These are phyloP conservation scores for Pythium phragmitis DNA, from an alignment of 352 stramenopile species.

Conservation along the genomic window DNA sequence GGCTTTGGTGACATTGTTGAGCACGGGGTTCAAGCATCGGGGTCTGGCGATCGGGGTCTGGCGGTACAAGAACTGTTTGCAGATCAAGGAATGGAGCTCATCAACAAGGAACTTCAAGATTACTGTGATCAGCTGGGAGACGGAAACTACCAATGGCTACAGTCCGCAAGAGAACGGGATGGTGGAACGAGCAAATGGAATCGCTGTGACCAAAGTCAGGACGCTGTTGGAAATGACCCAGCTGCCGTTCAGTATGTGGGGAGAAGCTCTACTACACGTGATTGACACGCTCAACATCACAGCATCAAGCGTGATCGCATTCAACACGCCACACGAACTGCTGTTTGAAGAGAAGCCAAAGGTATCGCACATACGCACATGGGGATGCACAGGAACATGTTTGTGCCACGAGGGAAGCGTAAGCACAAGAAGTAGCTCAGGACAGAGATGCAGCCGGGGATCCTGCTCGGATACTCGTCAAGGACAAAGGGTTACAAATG, in stretches of 20 bases:
- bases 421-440: conserved; percentile 19
- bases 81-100: conserved; percentile 22
- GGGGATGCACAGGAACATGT: conserved; percentile 10
- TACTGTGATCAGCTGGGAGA: conserved; percentile 13
- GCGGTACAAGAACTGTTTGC: conserved; percentile 2
- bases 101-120: neutral
- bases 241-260: conserved; percentile 20
- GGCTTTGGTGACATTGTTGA: no score
- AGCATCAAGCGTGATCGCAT: conserved; percentile 2
- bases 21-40: no score
- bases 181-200: conserved; percentile 10
- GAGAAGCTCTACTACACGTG: conserved; percentile 12
- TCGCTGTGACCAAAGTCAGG: conserved; percentile 7
- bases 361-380: conserved; percentile 3
- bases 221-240: conserved; percentile 18
- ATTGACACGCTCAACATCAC: conserved; percentile 19
- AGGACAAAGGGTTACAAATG: conserved; percentile 22
- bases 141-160: conserved; percentile 16
- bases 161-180: conserved; percentile 18
- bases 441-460: neutral
- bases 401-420: neutral
- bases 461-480: conserved; percentile 14
- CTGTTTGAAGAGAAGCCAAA: neutral
- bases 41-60: no score
- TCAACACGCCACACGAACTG: conserved; percentile 10